Evolutionary conservation across 345 rosid genomes (phyloP).

Genomic region (Noccaea caerulescens): DNA sequence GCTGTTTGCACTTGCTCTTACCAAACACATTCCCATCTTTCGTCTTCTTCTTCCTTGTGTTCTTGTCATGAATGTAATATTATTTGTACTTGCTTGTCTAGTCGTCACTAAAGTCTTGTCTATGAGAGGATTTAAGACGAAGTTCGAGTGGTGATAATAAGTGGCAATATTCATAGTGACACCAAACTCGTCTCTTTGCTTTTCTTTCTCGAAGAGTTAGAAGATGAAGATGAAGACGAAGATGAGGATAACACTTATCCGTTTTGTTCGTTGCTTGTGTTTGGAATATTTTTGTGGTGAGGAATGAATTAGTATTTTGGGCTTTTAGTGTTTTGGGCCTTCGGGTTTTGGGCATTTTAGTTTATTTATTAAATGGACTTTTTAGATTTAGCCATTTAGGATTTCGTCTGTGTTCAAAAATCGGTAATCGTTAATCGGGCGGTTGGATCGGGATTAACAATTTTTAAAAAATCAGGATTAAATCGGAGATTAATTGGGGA

Average conservation of each 20-base stretch:
- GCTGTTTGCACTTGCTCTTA: slow-evolving; percentile 38
- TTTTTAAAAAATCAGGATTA: too few relatives aligned
- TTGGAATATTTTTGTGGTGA: slow-evolving; percentile 35
- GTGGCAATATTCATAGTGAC: slow-evolving; percentile 38
- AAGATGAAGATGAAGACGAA: background rate
- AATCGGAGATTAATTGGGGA: too few relatives aligned
- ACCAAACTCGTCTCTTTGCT: slow-evolving; percentile 8
- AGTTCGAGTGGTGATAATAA: slow-evolving; percentile 17
- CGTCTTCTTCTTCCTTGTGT: slow-evolving; percentile 25
- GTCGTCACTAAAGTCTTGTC: background rate
- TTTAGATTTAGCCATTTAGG: background rate
- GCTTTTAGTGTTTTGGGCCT: slow-evolving; percentile 5
- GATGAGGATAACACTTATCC: slow-evolving; percentile 44
- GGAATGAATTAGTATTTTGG: slow-evolving; percentile 25
- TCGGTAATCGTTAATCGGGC: too few relatives aligned
- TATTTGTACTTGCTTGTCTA: slow-evolving; percentile 23
- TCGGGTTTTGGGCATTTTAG: background rate
- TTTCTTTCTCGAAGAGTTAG: slow-evolving; percentile 22
- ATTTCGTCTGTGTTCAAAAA: background rate
- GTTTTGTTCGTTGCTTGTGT: slow-evolving; percentile 28
- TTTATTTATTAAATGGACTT: background rate
- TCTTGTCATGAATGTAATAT: slow-evolving; percentile 21
- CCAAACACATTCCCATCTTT: slow-evolving; percentile 27
- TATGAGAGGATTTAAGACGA: slow-evolving; percentile 24
- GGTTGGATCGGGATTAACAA: too few relatives aligned